Evolutionary conservation across 495 filamentous ascomycete species (phyloP).

Genomic region (Penicillium antarcticum): DNA sequence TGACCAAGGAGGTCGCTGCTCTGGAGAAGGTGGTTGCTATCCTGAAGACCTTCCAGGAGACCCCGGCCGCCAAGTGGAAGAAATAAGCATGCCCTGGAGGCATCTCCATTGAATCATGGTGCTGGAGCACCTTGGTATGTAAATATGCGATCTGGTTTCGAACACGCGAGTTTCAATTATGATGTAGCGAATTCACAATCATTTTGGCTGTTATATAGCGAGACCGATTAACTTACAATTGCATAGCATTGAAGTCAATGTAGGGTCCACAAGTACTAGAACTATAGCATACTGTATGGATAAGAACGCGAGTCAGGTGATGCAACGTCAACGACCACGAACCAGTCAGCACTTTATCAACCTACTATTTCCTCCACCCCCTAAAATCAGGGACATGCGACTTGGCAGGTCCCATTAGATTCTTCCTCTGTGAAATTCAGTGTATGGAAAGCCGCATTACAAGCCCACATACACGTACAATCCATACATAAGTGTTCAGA

Average conservation of each 20-base stretch:
- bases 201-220: not conserved
- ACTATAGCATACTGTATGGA: too few species aligned
- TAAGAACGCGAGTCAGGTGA: too few species aligned
- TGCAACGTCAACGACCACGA: too few species aligned
- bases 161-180: slow-evolving; percentile 10
- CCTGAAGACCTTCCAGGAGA: slow-evolving; percentile 67
- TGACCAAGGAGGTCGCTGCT: slow-evolving; percentile 67
- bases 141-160: slow-evolving; percentile 28
- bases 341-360: too few species aligned
- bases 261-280: not conserved
- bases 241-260: not conserved
- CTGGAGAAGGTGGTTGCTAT: slow-evolving; percentile 72
- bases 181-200: slow-evolving; percentile 15
- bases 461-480: too few species aligned
- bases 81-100: slow-evolving; percentile 32
- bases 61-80: slow-evolving; percentile 67
- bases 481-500: too few species aligned
- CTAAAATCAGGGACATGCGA: too few species aligned
- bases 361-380: too few species aligned
- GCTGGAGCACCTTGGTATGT: slow-evolving; percentile 21
- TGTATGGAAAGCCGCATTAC: too few species aligned
- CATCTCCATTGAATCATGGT: slow-evolving; percentile 6
- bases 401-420: too few species aligned
- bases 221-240: too few species aligned
- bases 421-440: too few species aligned